Evolutionary conservation across 139 green algal genomes (phyloP), one percentile per base, ranked within the genome.

Genomic region (Micromonas commoda): DNA sequence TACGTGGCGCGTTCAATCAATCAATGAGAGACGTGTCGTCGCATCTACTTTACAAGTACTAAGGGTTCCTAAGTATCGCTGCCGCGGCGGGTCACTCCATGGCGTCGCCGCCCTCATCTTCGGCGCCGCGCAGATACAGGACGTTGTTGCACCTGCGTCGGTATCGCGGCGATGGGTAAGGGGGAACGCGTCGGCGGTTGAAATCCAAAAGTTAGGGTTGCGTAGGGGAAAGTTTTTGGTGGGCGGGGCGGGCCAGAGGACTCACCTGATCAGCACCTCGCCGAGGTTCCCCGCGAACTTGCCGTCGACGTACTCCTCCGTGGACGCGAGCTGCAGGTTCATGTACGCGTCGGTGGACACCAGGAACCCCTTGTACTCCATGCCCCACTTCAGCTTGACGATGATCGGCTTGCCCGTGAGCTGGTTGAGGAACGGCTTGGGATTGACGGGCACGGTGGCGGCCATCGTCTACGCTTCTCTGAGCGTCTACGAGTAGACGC

Each of bases 351-450:
- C 93, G 19, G 91, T 87, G n/a, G 90, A 96, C 0, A 97, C 91
- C 2, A 97, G 85, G 78, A 95, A 97, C 5, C 92, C 91, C 87
- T 96, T 97, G 88, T 98, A 98, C 83, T 97, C 94, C 92, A 97
- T 97, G 4, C 94, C 94, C 94, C 94, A 98, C 80, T 98, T 98
- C 16, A 98, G 89, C 85, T 97, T 97, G 21, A 97, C 90, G 34
- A 97, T 91, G 19, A 98, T 89, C 21, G 86, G 85, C 81, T 98
- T 98, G 2, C 94, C 94, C 0, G 94, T 97, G 13, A 98, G 83
- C 24, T 97, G 91, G 39, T 96, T 94, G 38, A 98, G 72, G 76
- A 98, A 98, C 0, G 94, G 94, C 85, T 97, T 97, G 3, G 94
- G 94, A 84, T 98, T 98, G 13, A 98, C 91, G 6, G 94, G 94